These are phyloP conservation scores for Colletotrichum sp. DNA, from an alignment of 2,329 filamentous ascomycete species.

Conservation along the genomic window DNA sequence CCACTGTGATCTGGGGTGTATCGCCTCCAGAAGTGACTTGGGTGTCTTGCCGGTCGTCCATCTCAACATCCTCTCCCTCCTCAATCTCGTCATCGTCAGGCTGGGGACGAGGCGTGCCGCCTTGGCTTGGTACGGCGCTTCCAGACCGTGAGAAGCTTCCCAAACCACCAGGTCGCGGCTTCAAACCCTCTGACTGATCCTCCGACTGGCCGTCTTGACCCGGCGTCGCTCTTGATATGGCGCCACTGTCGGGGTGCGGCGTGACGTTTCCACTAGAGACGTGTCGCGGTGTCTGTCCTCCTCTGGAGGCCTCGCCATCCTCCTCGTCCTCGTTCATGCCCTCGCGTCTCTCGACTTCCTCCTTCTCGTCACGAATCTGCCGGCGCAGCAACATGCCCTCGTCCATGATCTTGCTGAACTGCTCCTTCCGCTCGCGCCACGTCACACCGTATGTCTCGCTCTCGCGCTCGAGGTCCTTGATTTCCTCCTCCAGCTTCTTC, in stretches of 20 bases:
- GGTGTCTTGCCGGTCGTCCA: constrained; percentile 53
- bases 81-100: constrained; percentile 38
- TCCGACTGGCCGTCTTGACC: constrained; percentile 28
- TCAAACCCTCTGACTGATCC: constrained; percentile 33
- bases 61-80: constrained; percentile 62
- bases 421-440: constrained; percentile 83
- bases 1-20: constrained; percentile 54
- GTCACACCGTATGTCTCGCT: constrained; percentile 81
- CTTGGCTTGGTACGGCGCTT: constrained; percentile 44
- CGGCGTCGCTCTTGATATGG: constrained; percentile 38
- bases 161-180: constrained; percentile 10
- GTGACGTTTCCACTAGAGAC: constrained; percentile 58
- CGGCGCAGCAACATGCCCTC: constrained; percentile 87
- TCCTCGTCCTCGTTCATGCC: constrained; percentile 78
- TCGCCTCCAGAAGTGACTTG: constrained; percentile 43
- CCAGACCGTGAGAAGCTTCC: constrained; percentile 36
- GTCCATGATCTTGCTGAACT: constrained; percentile 88
- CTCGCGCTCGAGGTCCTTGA: constrained; percentile 84
- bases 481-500: constrained; percentile 85
- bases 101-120: constrained; percentile 36
- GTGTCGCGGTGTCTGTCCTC: constrained; percentile 55
- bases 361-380: constrained; percentile 92
- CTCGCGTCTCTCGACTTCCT: constrained; percentile 87
- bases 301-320: constrained; percentile 51
- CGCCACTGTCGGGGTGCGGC: constrained; percentile 50